A percentile compares a stretch with the other conserved stretches of the same genome.
Conservation (phyloP, 768 basidiomycete genomes). For the Dacryopinax spathularia region DNA sequence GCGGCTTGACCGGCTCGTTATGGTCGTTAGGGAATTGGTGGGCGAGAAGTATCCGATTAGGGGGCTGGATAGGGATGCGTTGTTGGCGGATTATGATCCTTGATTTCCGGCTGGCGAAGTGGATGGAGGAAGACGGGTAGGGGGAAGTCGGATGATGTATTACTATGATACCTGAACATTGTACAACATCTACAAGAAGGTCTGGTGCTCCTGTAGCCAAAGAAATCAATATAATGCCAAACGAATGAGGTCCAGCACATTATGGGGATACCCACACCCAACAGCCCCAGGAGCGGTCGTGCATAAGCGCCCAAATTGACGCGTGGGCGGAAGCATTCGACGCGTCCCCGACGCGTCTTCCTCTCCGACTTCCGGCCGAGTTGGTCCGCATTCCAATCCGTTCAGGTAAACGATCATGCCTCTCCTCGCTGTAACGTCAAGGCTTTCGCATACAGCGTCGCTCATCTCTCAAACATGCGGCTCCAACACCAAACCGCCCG, state of each 20-base stretch:
- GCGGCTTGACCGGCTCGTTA: not conserved
- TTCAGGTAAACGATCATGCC: not conserved
- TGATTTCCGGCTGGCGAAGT: too few species aligned
- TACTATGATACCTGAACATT: not conserved
- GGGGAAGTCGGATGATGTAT: not conserved
- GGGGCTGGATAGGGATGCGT: not conserved
- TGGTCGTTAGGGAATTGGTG: not conserved
- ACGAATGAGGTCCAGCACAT: not conserved
- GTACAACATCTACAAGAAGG: not conserved
- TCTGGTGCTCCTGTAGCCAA: too few species aligned
- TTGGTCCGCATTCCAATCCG: not conserved
- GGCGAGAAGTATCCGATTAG: not conserved
- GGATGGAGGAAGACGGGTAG: too few species aligned
- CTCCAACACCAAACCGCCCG: not conserved
- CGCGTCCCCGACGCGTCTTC: conserved; percentile 2
- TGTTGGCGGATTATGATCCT: not conserved
- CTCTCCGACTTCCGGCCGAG: too few species aligned
- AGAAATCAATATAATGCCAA: not conserved
- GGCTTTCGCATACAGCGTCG: not conserved
- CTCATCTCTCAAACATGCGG: not conserved
- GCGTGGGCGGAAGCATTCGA: conserved; percentile 1
- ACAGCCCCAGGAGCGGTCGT: not conserved
- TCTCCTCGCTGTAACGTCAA: not conserved
- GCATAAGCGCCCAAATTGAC: not conserved
- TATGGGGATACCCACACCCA: not conserved